Base-by-base conservation (phyloP, 2,329 filamentous ascomycete genomes). In the Penicillium sp. region DNA sequence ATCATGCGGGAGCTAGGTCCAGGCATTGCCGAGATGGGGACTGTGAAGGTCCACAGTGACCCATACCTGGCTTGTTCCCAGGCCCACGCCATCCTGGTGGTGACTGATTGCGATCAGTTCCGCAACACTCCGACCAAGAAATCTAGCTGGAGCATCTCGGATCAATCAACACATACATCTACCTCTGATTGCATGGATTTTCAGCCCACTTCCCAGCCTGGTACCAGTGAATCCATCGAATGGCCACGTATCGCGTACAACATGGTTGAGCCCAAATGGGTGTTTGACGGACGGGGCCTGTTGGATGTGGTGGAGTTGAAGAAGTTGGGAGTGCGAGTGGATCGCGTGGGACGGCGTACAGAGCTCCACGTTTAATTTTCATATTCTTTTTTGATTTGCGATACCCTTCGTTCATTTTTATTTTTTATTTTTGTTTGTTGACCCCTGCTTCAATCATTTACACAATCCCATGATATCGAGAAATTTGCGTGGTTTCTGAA, bases 21-120 rank as follows among this genome's bases (percentile, higher is more conserved):
- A 51, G 73, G 55, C 66, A 69, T 9, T 33, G 50, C 35, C 10
- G 58, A 25, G 16, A 8, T 35, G 23, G 50, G 43, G 10, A 48
- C 43, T 3, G 62, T 82, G 35, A 75, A 73, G 29, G 72, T 83
- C 26, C 74, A 75, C 46, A 55, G 58, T 2, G 71, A 79, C 60
- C 74, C 78, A 23, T 81, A 82, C 55, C 60, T 74, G 26, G 79
- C 81, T 2, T 81, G 80, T 50, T 65, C 71, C 5, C 74, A 74
- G 10, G 76, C 79, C 0, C 74, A 80, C 48, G 82, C 80, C 0
- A 71, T 83, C 5, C 72, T 83, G 26, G 76, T 85, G 42, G 73
- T 83, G 59, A 84, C 81, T 1, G 81, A 82, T 21, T 83, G 80
- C 71, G 80, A 83, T 52, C 80, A 83, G 54, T 83, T 84, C 67